A percentile compares a stretch with the other conserved stretches of the same genome.
Evolutionary conservation across 495 filamentous ascomycete species (phyloP).

Genomic region (Penicillium cinerascens): DNA sequence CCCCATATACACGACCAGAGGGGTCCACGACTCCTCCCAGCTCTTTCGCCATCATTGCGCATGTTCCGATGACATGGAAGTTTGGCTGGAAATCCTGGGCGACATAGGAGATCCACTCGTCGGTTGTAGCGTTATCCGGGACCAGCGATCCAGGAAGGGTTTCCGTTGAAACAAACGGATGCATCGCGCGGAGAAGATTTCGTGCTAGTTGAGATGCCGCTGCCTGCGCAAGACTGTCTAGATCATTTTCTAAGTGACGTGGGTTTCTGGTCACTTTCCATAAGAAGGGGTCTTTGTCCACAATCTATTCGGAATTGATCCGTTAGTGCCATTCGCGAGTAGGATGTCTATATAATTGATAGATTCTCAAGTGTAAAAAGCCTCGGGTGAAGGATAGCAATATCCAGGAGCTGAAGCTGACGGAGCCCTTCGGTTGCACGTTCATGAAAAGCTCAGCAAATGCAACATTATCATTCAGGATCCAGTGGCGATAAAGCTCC

Average conservation of each 20-base stretch:
- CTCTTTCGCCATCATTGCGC: slow-evolving; percentile 38
- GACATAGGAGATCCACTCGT: slow-evolving; percentile 30
- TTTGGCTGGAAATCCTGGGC: slow-evolving; percentile 19
- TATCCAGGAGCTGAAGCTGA: background rate
- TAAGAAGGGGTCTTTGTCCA: background rate
- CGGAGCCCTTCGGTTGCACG: background rate
- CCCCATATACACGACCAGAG: background rate
- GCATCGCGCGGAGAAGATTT: background rate
- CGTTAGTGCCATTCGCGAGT: too few relatives aligned
- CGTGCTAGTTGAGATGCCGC: background rate
- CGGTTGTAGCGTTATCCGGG: slow-evolving; percentile 41
- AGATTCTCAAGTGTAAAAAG: too few relatives aligned
- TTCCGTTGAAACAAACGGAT: background rate
- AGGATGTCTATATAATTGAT: too few relatives aligned
- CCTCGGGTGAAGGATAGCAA: background rate
- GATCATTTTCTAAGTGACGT: background rate
- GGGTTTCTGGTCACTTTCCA: background rate
- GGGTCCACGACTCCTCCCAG: slow-evolving; percentile 42
- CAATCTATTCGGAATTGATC: too few relatives aligned
- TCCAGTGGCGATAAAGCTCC: slow-evolving; percentile 13
- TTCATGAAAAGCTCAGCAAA: slow-evolving; percentile 15
- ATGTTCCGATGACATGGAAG: slow-evolving; percentile 41
- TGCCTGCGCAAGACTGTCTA: background rate
- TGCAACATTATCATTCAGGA: slow-evolving; percentile 10
- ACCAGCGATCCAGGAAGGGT: slow-evolving; percentile 29